Evolutionary conservation across 169 alveolate genomes (phyloP).

Genomic region (Hammondia hammondi): DNA sequence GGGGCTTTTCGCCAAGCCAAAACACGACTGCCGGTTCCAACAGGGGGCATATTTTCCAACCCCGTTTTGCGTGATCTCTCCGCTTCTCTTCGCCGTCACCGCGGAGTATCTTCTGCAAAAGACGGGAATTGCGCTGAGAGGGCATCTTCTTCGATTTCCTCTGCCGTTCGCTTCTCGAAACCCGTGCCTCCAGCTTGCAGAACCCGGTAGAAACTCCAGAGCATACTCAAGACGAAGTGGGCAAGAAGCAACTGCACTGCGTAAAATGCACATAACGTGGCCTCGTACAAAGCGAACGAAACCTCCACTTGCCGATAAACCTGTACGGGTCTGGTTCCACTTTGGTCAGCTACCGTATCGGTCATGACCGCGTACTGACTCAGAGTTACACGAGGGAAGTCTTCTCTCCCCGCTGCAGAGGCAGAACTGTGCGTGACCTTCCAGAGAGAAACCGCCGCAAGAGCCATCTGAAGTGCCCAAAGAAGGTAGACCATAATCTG

Average conservation of each 20-base stretch:
- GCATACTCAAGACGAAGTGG: conserved; percentile 51
- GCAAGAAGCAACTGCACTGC: conserved; percentile 39
- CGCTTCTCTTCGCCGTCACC: background rate
- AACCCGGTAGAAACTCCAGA: conserved; percentile 69
- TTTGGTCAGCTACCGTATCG: background rate
- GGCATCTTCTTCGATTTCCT: conserved; percentile 61
- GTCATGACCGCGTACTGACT: background rate
- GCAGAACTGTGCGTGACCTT: background rate
- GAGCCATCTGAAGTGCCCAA: conserved; percentile 56
- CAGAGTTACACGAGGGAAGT: background rate
- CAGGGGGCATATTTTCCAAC: background rate
- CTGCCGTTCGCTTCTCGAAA: conserved; percentile 58
- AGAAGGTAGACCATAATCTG: conserved; percentile 52
- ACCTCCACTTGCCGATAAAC: background rate
- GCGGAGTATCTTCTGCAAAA: conserved; percentile 53
- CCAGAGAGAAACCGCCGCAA: conserved; percentile 35
- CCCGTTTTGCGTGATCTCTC: background rate
- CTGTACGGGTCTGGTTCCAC: background rate
- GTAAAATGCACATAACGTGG: background rate
- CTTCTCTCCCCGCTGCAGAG: background rate
- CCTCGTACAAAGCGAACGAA: background rate
- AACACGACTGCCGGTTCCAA: no score
- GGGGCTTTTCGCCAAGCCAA: no score
- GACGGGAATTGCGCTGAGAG: conserved; percentile 61
- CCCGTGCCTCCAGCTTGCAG: conserved; percentile 70